A percentile compares a stretch with the other conserved stretches of the same genome.
phyloP scores from a whole-genome alignment of 352 stramenopile genomes.

The Pythium guiyangense region DNA sequence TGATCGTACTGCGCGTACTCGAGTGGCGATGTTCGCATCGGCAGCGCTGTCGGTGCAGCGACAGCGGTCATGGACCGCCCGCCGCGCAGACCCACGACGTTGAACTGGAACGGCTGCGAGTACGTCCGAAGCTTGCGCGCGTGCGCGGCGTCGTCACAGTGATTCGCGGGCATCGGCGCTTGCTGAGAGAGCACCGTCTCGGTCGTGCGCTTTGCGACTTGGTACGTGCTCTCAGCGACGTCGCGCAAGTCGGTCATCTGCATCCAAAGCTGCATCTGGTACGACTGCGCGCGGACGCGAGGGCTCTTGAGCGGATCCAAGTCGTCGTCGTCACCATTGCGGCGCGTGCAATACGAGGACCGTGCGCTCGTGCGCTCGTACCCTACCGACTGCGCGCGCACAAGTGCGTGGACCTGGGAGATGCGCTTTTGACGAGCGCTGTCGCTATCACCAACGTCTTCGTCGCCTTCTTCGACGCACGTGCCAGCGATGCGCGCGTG shows the following conservation, averaged over 20 bases:
- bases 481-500: slow-evolving; percentile 2
- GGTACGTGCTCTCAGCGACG: slow-evolving; percentile 60
- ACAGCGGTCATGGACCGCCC: slow-evolving; percentile 9
- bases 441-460: slow-evolving; percentile 5
- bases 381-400: slow-evolving; percentile 5
- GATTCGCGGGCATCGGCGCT: neutral
- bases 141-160: neutral
- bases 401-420: slow-evolving; percentile 11
- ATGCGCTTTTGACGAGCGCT: slow-evolving; percentile 5
- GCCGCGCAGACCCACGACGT: slow-evolving; percentile 10
- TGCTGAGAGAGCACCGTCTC: slow-evolving; percentile 41
- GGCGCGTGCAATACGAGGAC: neutral
- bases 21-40: no score
- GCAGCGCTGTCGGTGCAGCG: neutral
- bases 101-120: slow-evolving; percentile 19
- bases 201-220: slow-evolving; percentile 52
- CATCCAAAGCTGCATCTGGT: slow-evolving; percentile 65
- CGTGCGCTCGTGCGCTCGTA: slow-evolving; percentile 1
- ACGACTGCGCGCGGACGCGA: slow-evolving; percentile 27
- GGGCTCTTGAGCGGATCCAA: slow-evolving; percentile 3
- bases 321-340: neutral
- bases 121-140: slow-evolving; percentile 11
- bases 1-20: no score
- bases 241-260: slow-evolving; percentile 72
- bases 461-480: slow-evolving; percentile 21